These are phyloP conservation scores for Cladosporium velox DNA, from an alignment of 2,329 filamentous ascomycete species.

Conservation along the genomic window DNA sequence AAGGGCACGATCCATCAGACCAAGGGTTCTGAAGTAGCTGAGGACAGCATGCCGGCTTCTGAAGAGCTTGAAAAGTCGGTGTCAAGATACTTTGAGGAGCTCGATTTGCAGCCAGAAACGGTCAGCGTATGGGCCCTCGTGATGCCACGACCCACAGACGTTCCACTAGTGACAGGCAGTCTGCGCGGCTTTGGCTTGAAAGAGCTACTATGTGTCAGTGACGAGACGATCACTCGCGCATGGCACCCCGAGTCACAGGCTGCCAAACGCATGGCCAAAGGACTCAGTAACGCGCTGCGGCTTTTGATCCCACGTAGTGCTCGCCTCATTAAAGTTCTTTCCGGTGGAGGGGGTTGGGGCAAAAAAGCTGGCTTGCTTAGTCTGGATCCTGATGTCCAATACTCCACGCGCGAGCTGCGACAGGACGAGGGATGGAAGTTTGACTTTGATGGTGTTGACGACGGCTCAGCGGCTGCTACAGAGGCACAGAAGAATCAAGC, in stretches of 20 bases:
- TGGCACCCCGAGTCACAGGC: neutral
- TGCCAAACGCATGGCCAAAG: neutral
- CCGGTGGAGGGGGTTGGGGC: constrained; percentile 84
- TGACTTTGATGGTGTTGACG: constrained; percentile 35
- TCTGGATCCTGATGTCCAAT: constrained; percentile 68
- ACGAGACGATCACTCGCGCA: neutral
- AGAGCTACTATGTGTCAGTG: neutral
- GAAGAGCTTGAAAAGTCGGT: constrained; percentile 70
- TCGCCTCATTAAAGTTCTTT: constrained; percentile 59
- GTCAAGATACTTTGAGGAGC: constrained; percentile 56
- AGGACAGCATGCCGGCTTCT: constrained; percentile 58
- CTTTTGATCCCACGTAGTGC: constrained; percentile 33
- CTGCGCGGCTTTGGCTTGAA: neutral
- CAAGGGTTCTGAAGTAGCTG: constrained; percentile 23
- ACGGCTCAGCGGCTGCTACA: constrained; percentile 36
- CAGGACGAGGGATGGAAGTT: constrained; percentile 59
- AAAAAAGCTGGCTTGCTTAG: constrained; percentile 76
- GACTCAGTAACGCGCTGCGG: neutral
- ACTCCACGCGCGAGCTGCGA: constrained; percentile 54
- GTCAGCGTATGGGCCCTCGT: constrained; percentile 75
- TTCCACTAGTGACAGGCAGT: too few species aligned
- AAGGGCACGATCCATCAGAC: neutral
- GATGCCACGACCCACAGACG: constrained; percentile 45
- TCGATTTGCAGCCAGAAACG: constrained; percentile 45
- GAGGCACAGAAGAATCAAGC: constrained; percentile 41